A percentile compares a stretch with the other conserved stretches of the same genome.
These are phyloP conservation scores for Wilcoxina mikolae DNA, from an alignment of 495 filamentous ascomycete species.

Conservation along the genomic window DNA sequence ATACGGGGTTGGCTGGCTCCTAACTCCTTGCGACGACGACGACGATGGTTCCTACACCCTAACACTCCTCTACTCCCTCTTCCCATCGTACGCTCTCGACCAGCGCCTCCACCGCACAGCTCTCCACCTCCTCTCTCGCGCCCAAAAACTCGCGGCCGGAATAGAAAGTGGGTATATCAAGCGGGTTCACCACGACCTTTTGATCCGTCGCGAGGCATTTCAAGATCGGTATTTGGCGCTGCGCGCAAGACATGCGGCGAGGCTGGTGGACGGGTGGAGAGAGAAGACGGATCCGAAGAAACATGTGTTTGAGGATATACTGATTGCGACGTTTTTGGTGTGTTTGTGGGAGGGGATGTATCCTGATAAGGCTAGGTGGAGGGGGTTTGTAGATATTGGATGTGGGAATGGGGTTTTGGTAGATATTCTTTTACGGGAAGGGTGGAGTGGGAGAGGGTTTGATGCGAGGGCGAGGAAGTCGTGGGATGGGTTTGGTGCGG, in stretches of 20 bases:
- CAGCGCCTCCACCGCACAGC: conserved; percentile 55
- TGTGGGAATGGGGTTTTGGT: conserved; percentile 94
- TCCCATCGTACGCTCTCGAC: conserved; percentile 33
- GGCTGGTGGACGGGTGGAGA: conserved; percentile 55
- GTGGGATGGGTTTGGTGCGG: conserved; percentile 56
- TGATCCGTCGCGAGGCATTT: conserved; percentile 56
- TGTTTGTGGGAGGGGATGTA: conserved; percentile 90
- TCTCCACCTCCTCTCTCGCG: conserved; percentile 49
- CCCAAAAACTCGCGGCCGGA: conserved; percentile 65
- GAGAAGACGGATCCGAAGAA: conserved; percentile 78
- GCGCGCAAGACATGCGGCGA: conserved; percentile 56
- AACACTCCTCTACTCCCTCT: conserved; percentile 40
- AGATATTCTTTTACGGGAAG: conserved; percentile 65
- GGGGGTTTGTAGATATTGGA: conserved; percentile 88
- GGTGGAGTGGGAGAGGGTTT: conserved; percentile 77
- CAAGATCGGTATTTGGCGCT: conserved; percentile 73
- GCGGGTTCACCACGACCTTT: conserved; percentile 56
- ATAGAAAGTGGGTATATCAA: conserved; percentile 50
- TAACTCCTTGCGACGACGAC: conserved; percentile 32
- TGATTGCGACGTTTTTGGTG: conserved; percentile 85
- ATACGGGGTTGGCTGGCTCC: conserved; percentile 55
- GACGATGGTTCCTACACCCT: conserved; percentile 34
- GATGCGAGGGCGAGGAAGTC: conserved; percentile 72
- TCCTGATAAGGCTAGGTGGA: conserved; percentile 39
- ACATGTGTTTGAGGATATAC: conserved; percentile 86